A percentile compares a stretch with the other conserved stretches of the same genome.
phyloP scores from a whole-genome alignment of 2,329 filamentous ascomycete genomes.

The Fusarium falciforme region DNA sequence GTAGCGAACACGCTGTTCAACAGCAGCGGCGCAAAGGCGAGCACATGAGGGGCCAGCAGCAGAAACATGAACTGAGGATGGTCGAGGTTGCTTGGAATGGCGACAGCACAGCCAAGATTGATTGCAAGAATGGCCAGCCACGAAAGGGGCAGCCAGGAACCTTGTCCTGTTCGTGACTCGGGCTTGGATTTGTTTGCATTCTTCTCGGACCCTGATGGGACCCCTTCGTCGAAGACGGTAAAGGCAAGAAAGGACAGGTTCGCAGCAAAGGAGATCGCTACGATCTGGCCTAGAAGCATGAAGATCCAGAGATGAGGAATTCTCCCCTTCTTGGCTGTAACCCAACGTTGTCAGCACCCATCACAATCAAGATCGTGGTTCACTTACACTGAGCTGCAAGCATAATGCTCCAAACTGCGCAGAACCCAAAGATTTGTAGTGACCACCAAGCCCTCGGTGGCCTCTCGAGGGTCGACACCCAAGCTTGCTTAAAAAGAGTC shows the following conservation, averaged over 20 bases:
- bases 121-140: conserved; percentile 21
- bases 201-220: background rate
- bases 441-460: conserved; percentile 42
- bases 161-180: background rate
- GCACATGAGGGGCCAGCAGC: conserved; percentile 38
- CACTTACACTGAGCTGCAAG: conserved; percentile 39
- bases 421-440: conserved; percentile 44
- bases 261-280: conserved; percentile 43
- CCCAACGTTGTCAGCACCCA: background rate
- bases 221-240: conserved; percentile 10
- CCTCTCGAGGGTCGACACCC: conserved; percentile 41
- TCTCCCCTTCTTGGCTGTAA: conserved; percentile 21
- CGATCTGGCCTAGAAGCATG: conserved; percentile 42
- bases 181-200: background rate
- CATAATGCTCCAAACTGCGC: conserved; percentile 42
- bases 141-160: conserved; percentile 11
- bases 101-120: conserved; percentile 23
- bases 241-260: conserved; percentile 45
- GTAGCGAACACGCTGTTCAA: conserved; percentile 12
- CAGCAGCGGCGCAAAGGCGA: conserved; percentile 41
- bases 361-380: background rate
- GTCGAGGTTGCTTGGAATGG: conserved; percentile 20
- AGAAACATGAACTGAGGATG: conserved; percentile 28
- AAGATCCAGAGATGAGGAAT: conserved; percentile 40
- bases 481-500: conserved; percentile 43